These are phyloP conservation scores for Pseudisothecium myosuroides DNA, from an alignment of 225 moss, liverwort and hornwort genomes.

Conservation along the genomic window DNA sequence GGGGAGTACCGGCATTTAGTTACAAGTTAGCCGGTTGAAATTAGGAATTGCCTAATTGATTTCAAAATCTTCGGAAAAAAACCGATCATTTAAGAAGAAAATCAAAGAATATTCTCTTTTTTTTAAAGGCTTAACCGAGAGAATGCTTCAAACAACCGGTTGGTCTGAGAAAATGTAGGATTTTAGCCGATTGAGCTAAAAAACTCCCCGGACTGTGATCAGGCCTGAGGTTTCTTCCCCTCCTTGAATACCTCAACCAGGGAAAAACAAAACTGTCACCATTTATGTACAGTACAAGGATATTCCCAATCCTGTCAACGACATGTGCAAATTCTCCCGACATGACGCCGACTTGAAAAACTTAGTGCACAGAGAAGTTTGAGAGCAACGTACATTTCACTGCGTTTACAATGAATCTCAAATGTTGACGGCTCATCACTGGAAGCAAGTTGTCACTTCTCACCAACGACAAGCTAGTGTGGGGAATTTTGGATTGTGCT, in stretches of 20 bases:
- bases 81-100: too few relatives aligned
- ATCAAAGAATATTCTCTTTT: too few relatives aligned
- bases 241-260: background rate
- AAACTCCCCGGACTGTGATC: too few relatives aligned
- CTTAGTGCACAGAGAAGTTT: background rate
- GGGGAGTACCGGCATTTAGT: too few relatives aligned
- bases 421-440: background rate
- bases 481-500: background rate
- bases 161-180: too few relatives aligned
- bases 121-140: too few relatives aligned
- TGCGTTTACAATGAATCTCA: background rate
- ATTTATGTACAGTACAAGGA: background rate
- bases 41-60: too few relatives aligned
- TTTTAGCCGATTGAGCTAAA: too few relatives aligned
- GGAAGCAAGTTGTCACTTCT: background rate
- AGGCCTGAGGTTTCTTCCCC: background rate
- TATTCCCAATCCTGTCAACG: background rate
- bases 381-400: background rate
- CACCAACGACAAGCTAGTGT: background rate
- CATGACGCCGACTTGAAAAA: background rate
- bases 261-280: background rate
- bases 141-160: too few relatives aligned
- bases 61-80: too few relatives aligned
- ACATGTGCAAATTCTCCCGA: background rate
- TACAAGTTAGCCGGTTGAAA: too few relatives aligned